A percentile compares a stretch with the other conserved stretches of the same genome.
These are phyloP conservation scores for Aspergillus nomiae DNA, from an alignment of 2,329 filamentous ascomycete species.

Conservation along the genomic window DNA sequence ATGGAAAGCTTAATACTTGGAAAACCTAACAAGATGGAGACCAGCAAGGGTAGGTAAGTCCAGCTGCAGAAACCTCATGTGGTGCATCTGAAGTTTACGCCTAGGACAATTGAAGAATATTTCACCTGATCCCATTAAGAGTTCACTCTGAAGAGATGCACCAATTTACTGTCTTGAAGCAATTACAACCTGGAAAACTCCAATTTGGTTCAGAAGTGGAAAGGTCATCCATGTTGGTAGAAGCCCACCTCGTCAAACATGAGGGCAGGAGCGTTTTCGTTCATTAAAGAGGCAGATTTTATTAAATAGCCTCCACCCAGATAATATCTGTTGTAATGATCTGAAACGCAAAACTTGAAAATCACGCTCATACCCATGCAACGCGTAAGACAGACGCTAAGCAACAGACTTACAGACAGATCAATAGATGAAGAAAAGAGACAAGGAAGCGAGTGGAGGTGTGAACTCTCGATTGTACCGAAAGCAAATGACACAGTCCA, in stretches of 20 bases:
- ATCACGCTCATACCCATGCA: conserved; percentile 25
- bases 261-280: neutral
- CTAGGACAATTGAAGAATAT: neutral
- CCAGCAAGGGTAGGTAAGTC: neutral
- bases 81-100: neutral
- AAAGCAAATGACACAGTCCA: conserved; percentile 2
- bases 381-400: conserved; percentile 20
- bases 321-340: conserved; percentile 6
- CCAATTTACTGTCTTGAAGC: neutral
- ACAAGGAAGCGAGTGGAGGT: neutral
- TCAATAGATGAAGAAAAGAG: neutral
- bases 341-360: conserved; percentile 4
- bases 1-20: neutral
- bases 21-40: neutral
- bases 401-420: conserved; percentile 8
- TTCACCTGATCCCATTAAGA: neutral
- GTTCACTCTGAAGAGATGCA: neutral
- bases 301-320: conserved; percentile 7
- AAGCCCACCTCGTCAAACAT: neutral
- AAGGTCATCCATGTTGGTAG: neutral
- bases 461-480: conserved; percentile 1
- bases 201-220: neutral
- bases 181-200: neutral
- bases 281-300: conserved; percentile 1
- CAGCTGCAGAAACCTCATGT: neutral